Percentiles rank a stretch among this genome's conserved stretches.
Conservation (phyloP, 1,284 basidiomycete genomes). For the Ceratobasidium theobromae region DNA sequence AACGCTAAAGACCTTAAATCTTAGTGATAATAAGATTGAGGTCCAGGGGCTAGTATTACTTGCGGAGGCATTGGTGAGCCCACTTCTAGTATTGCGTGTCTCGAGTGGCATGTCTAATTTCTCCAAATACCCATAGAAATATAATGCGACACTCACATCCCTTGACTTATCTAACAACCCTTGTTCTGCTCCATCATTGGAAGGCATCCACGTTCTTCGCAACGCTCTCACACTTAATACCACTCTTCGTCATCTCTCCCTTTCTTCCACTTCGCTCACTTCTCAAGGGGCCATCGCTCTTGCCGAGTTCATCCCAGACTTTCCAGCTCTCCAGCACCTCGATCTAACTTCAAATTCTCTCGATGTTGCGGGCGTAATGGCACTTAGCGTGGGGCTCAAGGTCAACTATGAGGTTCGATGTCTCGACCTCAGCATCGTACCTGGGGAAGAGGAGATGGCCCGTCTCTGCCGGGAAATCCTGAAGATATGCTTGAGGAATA, state of each 20-base stretch:
- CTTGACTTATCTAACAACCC: conserved; percentile 93
- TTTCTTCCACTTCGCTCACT: conserved; percentile 79
- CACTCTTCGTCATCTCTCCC: conserved; percentile 88
- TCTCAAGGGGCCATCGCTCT: conserved; percentile 90
- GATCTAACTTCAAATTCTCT: conserved; percentile 81
- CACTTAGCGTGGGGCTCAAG: conserved; percentile 81
- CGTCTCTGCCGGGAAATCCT: conserved; percentile 77
- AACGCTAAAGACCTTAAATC: conserved; percentile 90
- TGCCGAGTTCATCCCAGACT: conserved; percentile 94
- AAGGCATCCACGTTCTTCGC: conserved; percentile 76
- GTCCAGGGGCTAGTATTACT: conserved; percentile 75
- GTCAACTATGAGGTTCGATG: conserved; percentile 84
- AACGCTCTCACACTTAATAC: conserved; percentile 93
- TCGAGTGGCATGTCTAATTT: not conserved
- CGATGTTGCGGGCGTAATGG: conserved; percentile 90
- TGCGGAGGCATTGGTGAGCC: conserved; percentile 82
- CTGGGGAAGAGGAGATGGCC: conserved; percentile 87
- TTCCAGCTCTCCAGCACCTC: conserved; percentile 82
- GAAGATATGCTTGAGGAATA: conserved; percentile 86
- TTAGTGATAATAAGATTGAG: conserved; percentile 93
- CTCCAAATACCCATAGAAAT: conserved; percentile 63
- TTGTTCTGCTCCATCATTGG: conserved; percentile 82
- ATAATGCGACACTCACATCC: conserved; percentile 91
- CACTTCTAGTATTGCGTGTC: not conserved
- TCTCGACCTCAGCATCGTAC: conserved; percentile 89